These are phyloP conservation scores for Tulasnella sp. DNA, from an alignment of 768 basidiomycete genomes.

Conservation along the genomic window DNA sequence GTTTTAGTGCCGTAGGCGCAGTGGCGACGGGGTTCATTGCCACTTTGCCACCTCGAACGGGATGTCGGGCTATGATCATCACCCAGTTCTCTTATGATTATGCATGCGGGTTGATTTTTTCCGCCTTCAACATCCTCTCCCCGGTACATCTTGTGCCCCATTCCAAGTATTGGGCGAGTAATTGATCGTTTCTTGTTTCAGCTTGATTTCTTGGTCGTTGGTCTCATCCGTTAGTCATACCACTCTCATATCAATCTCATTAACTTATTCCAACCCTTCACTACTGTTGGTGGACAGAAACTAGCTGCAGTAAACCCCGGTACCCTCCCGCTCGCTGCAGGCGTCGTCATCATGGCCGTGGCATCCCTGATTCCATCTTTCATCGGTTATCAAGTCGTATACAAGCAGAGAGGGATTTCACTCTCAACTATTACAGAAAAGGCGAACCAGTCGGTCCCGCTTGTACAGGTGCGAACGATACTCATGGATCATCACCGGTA, in stretches of 20 bases:
- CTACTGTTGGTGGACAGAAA: conserved; percentile 44
- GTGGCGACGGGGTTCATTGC: conserved; percentile 39
- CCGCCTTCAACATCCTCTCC: conserved; percentile 43
- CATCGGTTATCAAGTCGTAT: conserved; percentile 19
- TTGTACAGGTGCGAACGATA: conserved; percentile 44
- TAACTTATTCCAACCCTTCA: conserved; percentile 36
- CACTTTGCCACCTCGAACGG: conserved; percentile 41
- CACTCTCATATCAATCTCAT: too few species aligned
- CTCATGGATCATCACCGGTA: conserved; percentile 37
- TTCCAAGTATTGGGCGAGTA: conserved; percentile 14
- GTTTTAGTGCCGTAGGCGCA: conserved; percentile 37
- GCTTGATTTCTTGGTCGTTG: background rate
- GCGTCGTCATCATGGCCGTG: conserved; percentile 33
- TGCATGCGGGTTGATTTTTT: conserved; percentile 38
- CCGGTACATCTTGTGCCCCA: conserved; percentile 24
- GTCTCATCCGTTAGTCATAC: background rate
- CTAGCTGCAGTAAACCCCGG: conserved; percentile 35
- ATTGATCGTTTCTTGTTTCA: background rate
- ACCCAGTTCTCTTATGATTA: conserved; percentile 40
- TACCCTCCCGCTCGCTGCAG: conserved; percentile 37
- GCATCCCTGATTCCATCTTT: background rate
- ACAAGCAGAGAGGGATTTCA: background rate
- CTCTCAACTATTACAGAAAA: background rate
- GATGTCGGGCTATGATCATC: conserved; percentile 45
- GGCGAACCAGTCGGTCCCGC: background rate